A percentile compares a stretch with the other conserved stretches of the same genome.
These are phyloP conservation scores for Protea cynaroides DNA, from an alignment of 164 flowering plant genomes.

Conservation along the genomic window DNA sequence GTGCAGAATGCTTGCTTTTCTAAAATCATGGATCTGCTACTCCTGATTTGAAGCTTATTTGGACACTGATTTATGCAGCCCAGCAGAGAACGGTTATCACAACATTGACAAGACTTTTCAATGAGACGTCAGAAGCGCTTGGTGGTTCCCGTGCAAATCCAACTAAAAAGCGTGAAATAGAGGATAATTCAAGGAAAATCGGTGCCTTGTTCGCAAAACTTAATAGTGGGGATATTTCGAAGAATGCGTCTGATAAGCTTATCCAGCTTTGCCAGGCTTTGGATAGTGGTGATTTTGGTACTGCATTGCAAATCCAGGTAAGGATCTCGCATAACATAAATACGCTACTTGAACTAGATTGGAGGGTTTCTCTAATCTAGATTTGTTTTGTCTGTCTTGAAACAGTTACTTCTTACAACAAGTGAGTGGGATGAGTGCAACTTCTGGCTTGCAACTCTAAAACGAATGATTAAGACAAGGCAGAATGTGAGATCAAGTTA, in stretches of 20 bases:
- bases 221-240: conserved; percentile 81
- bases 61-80: conserved; percentile 34
- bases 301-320: conserved; percentile 91
- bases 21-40: not conserved
- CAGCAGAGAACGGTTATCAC: conserved; percentile 71
- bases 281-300: conserved; percentile 64
- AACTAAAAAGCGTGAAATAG: conserved; percentile 87
- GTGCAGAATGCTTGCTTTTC: not conserved
- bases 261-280: conserved; percentile 82
- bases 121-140: conserved; percentile 83
- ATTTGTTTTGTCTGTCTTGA: not conserved
- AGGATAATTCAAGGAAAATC: conserved; percentile 86
- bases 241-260: conserved; percentile 83
- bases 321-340: not conserved
- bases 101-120: conserved; percentile 76
- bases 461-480: conserved; percentile 90
- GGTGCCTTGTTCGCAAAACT: conserved; percentile 91
- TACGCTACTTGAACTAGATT: not conserved
- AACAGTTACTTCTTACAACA: conserved; percentile 78
- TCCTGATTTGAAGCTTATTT: not conserved
- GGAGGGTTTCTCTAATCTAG: not conserved
- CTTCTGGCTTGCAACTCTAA: conserved; percentile 91
- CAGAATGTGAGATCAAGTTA: conserved; percentile 52
- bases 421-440: conserved; percentile 99
- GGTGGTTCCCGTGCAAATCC: conserved; percentile 88